Evolutionary conservation across 2,329 filamentous ascomycete species (phyloP), one percentile per base, ranked within the genome.

Genomic region (Gnomoniopsis smithogilvyi): DNA sequence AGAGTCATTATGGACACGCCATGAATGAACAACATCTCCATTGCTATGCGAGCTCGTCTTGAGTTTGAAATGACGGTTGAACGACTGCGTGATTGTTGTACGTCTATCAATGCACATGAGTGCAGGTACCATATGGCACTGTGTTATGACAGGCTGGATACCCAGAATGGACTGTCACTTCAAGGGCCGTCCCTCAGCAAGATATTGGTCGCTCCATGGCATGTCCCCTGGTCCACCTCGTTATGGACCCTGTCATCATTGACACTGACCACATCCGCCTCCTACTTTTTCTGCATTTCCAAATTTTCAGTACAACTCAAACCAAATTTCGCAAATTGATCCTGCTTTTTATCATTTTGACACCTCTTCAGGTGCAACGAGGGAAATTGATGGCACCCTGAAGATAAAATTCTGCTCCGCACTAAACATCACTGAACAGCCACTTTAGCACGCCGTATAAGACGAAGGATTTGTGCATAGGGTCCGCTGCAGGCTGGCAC

Each of bases 401-500:
- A 87, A 77, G 21, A 78, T 76, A 17, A 78, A 78, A 50, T 79
- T 76, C 63, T 80, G 77, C 66, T 83, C 83, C 75, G 21, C 85
- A 80, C 65, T 88, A 81, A 34, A 87, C 79, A 62, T 92, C 88
- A 59, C 90, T 85, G 76, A 92, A 93, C 71, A 88, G 89, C 64
- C 85, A 84, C 74, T 92, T 92, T 19, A 93, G 78, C 0, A 89
- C 89, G n/a, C 87, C 91, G 77, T 90, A 93, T 53, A 89, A 91
- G 56, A 92, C 82, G 55, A 92, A 84, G 24, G 91, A 88, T 41
- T 87, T 81, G 26, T 77, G 71, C 2, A 79, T 74, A 17, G 62
- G 58, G 8, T 76, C 74, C 50, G 67, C 69, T 46, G 74, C 67
- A 58, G 79, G 70, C 36, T 71, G 69, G 66, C 62, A 6, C 76